These are phyloP conservation scores for Pseudocercospora pini-densiflorae DNA, from an alignment of 2,329 filamentous ascomycete species.

Conservation along the genomic window DNA sequence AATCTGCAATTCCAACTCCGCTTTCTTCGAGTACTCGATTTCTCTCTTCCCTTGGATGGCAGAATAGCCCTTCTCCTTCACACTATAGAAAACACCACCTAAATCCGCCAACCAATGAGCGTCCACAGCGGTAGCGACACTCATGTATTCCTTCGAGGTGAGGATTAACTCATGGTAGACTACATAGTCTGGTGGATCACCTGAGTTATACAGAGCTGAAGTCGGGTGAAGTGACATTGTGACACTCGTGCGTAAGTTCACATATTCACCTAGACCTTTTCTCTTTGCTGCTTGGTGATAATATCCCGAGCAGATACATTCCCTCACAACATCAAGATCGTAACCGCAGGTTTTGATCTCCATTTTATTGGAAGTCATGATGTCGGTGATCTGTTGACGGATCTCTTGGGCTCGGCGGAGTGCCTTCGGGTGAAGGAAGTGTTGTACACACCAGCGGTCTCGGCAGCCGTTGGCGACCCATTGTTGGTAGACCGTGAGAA, in stretches of 20 bases:
- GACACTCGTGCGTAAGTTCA: slow-evolving; percentile 93
- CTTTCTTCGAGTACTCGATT: slow-evolving; percentile 38
- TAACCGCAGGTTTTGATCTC: slow-evolving; percentile 84
- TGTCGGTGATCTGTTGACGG: slow-evolving; percentile 88
- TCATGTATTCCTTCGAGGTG: slow-evolving; percentile 98
- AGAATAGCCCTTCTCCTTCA: slow-evolving; percentile 88
- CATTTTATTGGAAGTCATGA: slow-evolving; percentile 95
- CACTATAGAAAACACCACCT: slow-evolving; percentile 93
- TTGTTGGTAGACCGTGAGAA: slow-evolving; percentile 93
- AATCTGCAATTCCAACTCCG: slow-evolving; percentile 38
- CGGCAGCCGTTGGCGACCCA: slow-evolving; percentile 91
- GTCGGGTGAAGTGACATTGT: slow-evolving; percentile 95
- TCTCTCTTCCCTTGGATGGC: slow-evolving; percentile 33
- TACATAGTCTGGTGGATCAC: slow-evolving; percentile 94
- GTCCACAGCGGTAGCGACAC: slow-evolving; percentile 92
- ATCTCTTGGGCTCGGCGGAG: slow-evolving; percentile 92
- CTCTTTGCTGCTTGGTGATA: slow-evolving; percentile 97
- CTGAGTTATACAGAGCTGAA: slow-evolving; percentile 86
- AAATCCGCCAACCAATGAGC: slow-evolving; percentile 97
- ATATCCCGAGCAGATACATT: slow-evolving; percentile 96
- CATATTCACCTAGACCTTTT: slow-evolving; percentile 95
- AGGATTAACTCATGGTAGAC: slow-evolving; percentile 98
- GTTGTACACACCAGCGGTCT: slow-evolving; percentile 89
- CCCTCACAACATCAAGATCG: slow-evolving; percentile 94
- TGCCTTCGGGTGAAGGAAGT: slow-evolving; percentile 96